Evolutionary conservation across 768 basidiomycete genomes (phyloP), one percentile per base, ranked within the genome.

Genomic region (Calocera cornea): DNA sequence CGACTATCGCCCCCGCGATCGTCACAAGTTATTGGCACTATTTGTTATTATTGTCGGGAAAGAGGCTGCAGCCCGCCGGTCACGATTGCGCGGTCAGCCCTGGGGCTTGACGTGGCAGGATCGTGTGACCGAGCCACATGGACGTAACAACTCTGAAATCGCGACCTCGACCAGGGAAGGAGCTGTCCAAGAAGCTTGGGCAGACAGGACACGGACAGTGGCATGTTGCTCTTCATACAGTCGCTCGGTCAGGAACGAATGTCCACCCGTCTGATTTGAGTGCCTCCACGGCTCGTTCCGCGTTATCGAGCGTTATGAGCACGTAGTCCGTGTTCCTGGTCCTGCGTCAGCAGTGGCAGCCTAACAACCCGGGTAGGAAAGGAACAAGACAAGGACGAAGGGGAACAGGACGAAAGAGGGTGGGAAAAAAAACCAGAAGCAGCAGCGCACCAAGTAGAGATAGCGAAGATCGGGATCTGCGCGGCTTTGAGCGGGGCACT

Each of bases 291-390:
- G 84, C 84, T 24, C 77, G 75, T 29, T 73, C 70, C 8, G 79
- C 71, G 72, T 78, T 78, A 34, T 77, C 80, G 65, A 75, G 77
- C 17, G 83, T 82, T 24, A 88, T 81, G 29, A 87, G 74, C 12
- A 87, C 76, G 72, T 84, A 86, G 72, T 87, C 86, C 3, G 86
- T 87, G 73, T 86, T 85, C 85, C 85, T 87, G n/a, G n/a, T n/a
- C 68, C 24, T 33, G 19, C 33, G 64, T 44, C 19, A 38, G 29
- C 44, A 31, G 41, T n/a, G n/a, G n/a, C n/a, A n/a, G n/a, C n/a
- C n/a, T n/a, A n/a, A n/a, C n/a, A n/a, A n/a, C n/a, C n/a, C n/a
- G n/a, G n/a, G n/a, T n/a, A n/a, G n/a, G n/a, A n/a, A n/a, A n/a
- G n/a, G n/a, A n/a, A n/a, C n/a, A n/a, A 66, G 27, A n/a, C n/a